Conservation (phyloP, 225 moss, liverwort and hornwort species). For the Physcomitrium patens region DNA sequence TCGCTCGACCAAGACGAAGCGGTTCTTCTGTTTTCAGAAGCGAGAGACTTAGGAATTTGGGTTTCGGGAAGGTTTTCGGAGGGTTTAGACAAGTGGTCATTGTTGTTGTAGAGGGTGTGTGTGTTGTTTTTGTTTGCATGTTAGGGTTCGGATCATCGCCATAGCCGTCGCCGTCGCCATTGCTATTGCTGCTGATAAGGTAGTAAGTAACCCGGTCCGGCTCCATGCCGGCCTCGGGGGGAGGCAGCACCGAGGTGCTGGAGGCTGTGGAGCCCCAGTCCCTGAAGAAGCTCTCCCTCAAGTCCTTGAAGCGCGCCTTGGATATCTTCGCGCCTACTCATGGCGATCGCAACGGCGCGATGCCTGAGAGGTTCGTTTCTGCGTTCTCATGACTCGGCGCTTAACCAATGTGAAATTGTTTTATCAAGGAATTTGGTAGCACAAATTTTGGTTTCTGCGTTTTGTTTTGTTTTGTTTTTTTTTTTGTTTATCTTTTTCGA, state of each 20-base stretch:
- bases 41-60: too few species aligned
- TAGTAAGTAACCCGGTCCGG: background rate
- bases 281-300: slow-evolving; percentile 67
- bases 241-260: slow-evolving; percentile 44
- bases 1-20: too few species aligned
- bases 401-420: background rate
- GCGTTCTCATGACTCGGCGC: background rate
- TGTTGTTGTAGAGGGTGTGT: background rate
- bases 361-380: slow-evolving; percentile 33
- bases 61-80: too few species aligned
- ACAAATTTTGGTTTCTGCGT: too few species aligned
- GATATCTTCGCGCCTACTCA: slow-evolving; percentile 57
- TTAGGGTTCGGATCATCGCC: background rate
- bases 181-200: background rate
- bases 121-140: background rate
- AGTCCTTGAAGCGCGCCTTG: slow-evolving; percentile 66
- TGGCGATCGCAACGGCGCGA: slow-evolving; percentile 45
- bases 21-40: too few species aligned
- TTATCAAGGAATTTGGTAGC: background rate
- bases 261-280: slow-evolving; percentile 79
- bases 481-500: too few species aligned
- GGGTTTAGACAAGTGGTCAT: background rate
- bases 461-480: too few species aligned
- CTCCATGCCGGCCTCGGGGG: slow-evolving; percentile 52
- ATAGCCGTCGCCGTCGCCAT: background rate